Evolutionary conservation across 208 protist genomes (phyloP), one percentile per base, ranked within the genome.

Genomic region (Acanthamoeba lenticulata): DNA sequence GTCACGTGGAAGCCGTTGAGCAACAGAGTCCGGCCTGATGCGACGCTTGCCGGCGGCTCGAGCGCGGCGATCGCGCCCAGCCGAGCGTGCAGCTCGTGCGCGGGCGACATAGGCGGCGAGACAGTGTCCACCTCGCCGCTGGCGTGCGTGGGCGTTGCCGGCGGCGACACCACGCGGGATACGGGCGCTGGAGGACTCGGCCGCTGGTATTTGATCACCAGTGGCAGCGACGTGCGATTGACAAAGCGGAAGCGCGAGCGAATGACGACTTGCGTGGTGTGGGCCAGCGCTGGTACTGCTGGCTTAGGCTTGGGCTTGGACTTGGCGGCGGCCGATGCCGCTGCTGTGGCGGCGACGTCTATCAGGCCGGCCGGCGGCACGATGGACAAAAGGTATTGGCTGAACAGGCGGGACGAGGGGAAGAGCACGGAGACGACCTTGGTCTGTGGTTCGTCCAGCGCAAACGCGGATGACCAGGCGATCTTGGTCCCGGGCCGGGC

Each of bases 181-280:
- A n/a, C n/a, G n/a, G n/a, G n/a, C n/a, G n/a, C n/a, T n/a, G n/a
- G n/a, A n/a, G n/a, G n/a, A n/a, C n/a, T n/a, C n/a, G 3, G 72
- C 42, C 32, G 34, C 1, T 21, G 9, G 72, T 55, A 83, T 21
- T 47, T 45, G 49, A 90, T 45, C 47, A 19, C 36, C 21, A 90
- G 57, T 3, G 83, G 83, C 47, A 90, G 24, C 15, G 83, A 29
- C 29, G 83, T 90, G 4, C 83, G 83, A 47, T 90, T 90, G 83
- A 90, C n/a, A 19, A 90, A 40, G 36, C 83, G 57, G 83, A 67
- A 90, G 49, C 83, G 83, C 52, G 83, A 36, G 83, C 83, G 83
- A 24, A 90, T 65, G 34, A n/a, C 27, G 83, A 90, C n/a, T 21
- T 90, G 47, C 17, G 49, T 90, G 19, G 83, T 90, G 40, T 67